These are phyloP conservation scores for Psilocybe cyanescens DNA, from an alignment of 768 basidiomycete species.

Conservation along the genomic window DNA sequence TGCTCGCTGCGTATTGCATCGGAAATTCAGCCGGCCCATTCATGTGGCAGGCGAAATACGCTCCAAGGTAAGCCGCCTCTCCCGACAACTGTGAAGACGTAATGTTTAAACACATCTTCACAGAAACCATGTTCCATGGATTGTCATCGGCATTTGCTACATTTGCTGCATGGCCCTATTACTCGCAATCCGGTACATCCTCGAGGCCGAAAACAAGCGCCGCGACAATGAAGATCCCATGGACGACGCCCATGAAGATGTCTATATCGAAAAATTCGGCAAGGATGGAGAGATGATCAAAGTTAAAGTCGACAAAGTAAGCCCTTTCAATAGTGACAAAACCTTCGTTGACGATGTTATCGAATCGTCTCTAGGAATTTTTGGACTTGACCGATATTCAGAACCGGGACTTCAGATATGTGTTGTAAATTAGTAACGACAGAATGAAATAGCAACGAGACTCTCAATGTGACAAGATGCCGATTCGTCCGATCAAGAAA, in stretches of 20 bases:
- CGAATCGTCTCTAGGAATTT: constrained; percentile 51
- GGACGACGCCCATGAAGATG: constrained; percentile 60
- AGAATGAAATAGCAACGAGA: neutral
- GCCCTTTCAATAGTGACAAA: constrained; percentile 8
- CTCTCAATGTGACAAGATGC: neutral
- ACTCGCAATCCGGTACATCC: constrained; percentile 53
- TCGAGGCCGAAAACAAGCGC: constrained; percentile 63
- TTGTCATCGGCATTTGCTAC: constrained; percentile 72
- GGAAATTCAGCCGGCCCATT: constrained; percentile 75
- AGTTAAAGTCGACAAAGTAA: constrained; percentile 72
- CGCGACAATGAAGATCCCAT: constrained; percentile 56
- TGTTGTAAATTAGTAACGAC: constrained; percentile 41
- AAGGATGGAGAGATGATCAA: constrained; percentile 55
- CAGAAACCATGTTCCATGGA: constrained; percentile 80
- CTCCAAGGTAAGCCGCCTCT: constrained; percentile 54
- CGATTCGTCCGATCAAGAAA: too few relatives aligned
- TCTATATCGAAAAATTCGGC: constrained; percentile 57
- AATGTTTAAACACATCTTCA: neutral
- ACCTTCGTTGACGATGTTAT: neutral
- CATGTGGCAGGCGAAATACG: constrained; percentile 76
- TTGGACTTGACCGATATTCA: constrained; percentile 75
- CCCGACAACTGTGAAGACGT: neutral
- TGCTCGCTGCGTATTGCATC: constrained; percentile 69
- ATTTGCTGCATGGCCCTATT: constrained; percentile 48
- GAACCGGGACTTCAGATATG: constrained; percentile 76